phyloP scores from a whole-genome alignment of 331 rosid genomes.

The Rosa hybrid region DNA sequence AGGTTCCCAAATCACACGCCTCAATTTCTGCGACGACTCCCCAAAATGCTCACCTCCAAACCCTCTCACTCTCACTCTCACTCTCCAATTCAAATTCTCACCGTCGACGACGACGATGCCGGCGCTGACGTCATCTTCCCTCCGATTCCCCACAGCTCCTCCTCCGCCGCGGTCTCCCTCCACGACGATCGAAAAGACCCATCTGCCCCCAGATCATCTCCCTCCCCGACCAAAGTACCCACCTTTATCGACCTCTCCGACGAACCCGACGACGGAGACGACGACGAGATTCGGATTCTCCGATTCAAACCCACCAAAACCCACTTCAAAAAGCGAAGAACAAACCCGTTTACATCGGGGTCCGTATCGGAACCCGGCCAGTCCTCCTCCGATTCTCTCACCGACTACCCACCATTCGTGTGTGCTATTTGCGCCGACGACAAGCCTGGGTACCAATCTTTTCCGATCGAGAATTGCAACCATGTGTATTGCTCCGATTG shows the following conservation, averaged over 20 bases:
- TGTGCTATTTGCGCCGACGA: slow-evolving; percentile 64
- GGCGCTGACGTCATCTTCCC: slow-evolving; percentile 3
- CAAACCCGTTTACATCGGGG: background rate
- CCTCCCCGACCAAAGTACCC: background rate
- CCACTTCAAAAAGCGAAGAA: slow-evolving; percentile 17
- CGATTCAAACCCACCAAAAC: slow-evolving; percentile 32
- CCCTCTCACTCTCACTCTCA: background rate
- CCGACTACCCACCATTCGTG: slow-evolving; percentile 13
- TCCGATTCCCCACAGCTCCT: background rate
- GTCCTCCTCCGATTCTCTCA: slow-evolving; percentile 17
- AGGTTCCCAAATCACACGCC: background rate
- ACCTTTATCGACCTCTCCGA: slow-evolving; percentile 44
- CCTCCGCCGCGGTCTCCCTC: slow-evolving; percentile 16
- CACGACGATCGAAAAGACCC: background rate
- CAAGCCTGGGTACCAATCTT: slow-evolving; percentile 28
- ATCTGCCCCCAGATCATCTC: slow-evolving; percentile 1
- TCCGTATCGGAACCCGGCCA: slow-evolving; percentile 30
- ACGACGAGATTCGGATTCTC: slow-evolving; percentile 41
- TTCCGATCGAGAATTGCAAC: slow-evolving; percentile 42
- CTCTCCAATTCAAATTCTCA: slow-evolving; percentile 16
- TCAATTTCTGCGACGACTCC: background rate
- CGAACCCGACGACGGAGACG: slow-evolving; percentile 32
- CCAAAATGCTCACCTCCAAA: background rate
- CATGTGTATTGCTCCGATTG: slow-evolving; percentile 57
- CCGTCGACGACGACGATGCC: slow-evolving; percentile 15